Base-by-base conservation (phyloP, 2,329 filamentous ascomycete genomes). In the Phialemonium atrogriseum region DNA sequence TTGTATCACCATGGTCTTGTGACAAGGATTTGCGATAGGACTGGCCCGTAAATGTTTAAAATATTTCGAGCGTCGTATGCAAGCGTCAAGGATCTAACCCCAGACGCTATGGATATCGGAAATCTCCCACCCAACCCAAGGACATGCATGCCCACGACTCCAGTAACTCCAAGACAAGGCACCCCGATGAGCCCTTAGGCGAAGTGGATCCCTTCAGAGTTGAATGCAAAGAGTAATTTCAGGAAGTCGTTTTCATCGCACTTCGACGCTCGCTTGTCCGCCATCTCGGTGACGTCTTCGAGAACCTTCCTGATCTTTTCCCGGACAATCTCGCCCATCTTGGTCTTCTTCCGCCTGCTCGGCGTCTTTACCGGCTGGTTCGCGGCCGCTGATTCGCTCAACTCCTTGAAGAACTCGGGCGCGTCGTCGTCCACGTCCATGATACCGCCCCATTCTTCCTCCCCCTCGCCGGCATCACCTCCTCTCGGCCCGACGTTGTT, bases 181-280 rank as follows among this genome's bases (percentile, higher is more conserved):
- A n/a, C n/a, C n/a, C n/a, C n/a, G n/a, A n/a, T n/a, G n/a, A n/a
- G n/a, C n/a, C n/a, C n/a, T 66, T 56, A 87, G 40, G 75, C 82
- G 55, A 96, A 96, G 62, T 95, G 89, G 37, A 96, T 89, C 17
- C 86, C 86, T 54, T 94, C 85, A 43, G 85, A 76, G 54, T 95
- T 94, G 58, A 95, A 94, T 28, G 46, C 45, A 19, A 12, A 19
- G 5, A 29, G 59, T 42, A 95, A 57, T 45, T 79, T 80, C 52
- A 98, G 60, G 52, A 95, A 96, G 48, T 94, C 88, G 32, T 83
- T 88, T 60, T 96, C 86, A 50, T 95, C 87, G 50, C 87, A 93
- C 65, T 91, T 80, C 39, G 85, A 73, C 9, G 88, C 75, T 42
- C 89, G 70, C 62, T 83, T 85, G 38, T 94, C 85, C 4, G 79